Evolutionary conservation across 2,329 filamentous ascomycete species (phyloP).

Genomic region (Fulvia fulva): DNA sequence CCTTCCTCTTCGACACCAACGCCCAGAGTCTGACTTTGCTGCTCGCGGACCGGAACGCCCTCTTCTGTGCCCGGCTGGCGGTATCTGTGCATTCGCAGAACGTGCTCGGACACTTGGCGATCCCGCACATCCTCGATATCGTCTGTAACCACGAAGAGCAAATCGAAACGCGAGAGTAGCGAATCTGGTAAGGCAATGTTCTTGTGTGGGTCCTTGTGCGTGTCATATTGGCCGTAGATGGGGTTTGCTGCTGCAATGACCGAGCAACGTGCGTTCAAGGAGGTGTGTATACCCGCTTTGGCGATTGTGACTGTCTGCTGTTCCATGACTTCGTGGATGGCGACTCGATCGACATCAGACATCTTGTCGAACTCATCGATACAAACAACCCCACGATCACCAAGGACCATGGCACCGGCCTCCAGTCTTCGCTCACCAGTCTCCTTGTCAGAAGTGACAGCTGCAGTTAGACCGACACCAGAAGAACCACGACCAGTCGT

Average conservation of each 20-base stretch:
- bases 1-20: slow-evolving; percentile 79
- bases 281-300: slow-evolving; percentile 97
- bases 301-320: slow-evolving; percentile 99
- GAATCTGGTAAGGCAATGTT: slow-evolving; percentile 98
- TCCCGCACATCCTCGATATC: slow-evolving; percentile 95
- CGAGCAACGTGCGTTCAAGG: slow-evolving; percentile 91
- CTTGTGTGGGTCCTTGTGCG: slow-evolving; percentile 96
- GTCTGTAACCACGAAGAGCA: slow-evolving; percentile 95
- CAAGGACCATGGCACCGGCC: slow-evolving; percentile 98
- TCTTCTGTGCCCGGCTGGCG: slow-evolving; percentile 90
- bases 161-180: slow-evolving; percentile 94
- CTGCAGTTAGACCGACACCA: slow-evolving; percentile 93
- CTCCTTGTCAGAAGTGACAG: slow-evolving; percentile 94
- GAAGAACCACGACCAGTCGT: slow-evolving; percentile 94
- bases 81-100: slow-evolving; percentile 94
- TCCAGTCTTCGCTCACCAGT: slow-evolving; percentile 92
- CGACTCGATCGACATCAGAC: slow-evolving; percentile 95
- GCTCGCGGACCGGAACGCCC: slow-evolving; percentile 88
- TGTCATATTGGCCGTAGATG: slow-evolving; percentile 96
- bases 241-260: slow-evolving; percentile 96
- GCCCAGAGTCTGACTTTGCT: slow-evolving; percentile 75
- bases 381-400: slow-evolving; percentile 92
- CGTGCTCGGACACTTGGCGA: slow-evolving; percentile 89
- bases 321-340: slow-evolving; percentile 99
- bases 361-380: slow-evolving; percentile 99